phyloP scores from a whole-genome alignment of 768 basidiomycete genomes.

The Tephrocybe rancida region DNA sequence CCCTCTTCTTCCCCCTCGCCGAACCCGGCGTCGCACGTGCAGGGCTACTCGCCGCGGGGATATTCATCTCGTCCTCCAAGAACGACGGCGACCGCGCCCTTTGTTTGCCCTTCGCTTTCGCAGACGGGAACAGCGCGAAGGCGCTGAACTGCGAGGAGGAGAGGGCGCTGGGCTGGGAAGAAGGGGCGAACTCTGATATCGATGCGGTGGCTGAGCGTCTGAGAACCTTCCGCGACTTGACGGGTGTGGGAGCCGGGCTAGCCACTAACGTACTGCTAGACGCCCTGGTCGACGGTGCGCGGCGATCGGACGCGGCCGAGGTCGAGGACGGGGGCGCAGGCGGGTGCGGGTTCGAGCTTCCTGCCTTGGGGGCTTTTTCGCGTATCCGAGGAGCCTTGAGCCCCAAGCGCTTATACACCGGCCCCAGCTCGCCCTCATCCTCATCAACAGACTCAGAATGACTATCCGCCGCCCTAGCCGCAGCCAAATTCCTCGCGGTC shows the following conservation, averaged over 20 bases:
- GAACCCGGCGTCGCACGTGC: background rate
- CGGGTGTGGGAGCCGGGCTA: background rate
- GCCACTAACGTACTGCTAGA: background rate
- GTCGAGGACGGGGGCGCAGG: background rate
- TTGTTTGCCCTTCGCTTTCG: constrained; percentile 1
- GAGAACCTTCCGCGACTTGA: background rate
- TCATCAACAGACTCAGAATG: background rate
- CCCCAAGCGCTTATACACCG: background rate
- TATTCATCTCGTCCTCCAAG: background rate
- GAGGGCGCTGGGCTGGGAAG: background rate
- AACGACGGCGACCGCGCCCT: background rate
- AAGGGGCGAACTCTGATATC: background rate
- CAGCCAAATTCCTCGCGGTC: background rate
- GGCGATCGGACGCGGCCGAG: background rate
- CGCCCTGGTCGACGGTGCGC: background rate
- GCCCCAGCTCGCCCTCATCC: background rate
- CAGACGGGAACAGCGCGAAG: background rate
- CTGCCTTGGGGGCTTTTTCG: no score
- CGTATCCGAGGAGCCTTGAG: no score
- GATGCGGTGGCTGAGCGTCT: constrained; percentile 2
- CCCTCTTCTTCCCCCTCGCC: background rate
- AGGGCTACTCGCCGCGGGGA: background rate
- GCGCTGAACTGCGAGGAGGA: background rate
- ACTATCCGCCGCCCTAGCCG: background rate
- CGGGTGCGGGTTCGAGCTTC: no score